Evolutionary conservation across 495 filamentous ascomycete genomes (phyloP), one percentile per base, ranked within the genome.

Genomic region (Schizothecium vesticola): DNA sequence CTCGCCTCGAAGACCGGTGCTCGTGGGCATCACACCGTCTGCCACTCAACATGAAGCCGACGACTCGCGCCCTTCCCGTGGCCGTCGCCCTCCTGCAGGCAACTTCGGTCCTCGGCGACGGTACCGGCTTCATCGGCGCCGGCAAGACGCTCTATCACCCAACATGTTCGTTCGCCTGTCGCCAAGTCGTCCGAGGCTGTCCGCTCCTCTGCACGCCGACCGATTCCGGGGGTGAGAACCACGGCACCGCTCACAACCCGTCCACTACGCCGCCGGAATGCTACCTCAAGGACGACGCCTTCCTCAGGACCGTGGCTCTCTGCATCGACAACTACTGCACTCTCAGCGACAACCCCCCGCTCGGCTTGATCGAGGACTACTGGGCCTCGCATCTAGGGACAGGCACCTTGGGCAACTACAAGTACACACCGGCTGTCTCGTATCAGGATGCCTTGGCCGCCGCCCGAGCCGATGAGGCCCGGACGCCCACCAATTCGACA

Each of bases 321-420:
- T 71, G 70, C 55, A 31, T 71, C 70, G 70, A 71, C 66, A 71
- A 22, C n/a, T 71, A 71, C 70, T 71, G 70, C 55, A 29, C 70
- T 31, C 36, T 66, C 55, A 69, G 70, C 63, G 60, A 63, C 33
- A 71, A 69, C 16, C 70, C 70, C 13, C 9, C 62, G 0, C 33
- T 71, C 25, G 19, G 21, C 31, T 59, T 71, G 51, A 61, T 71
- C 56, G 59, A 69, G 51, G 70, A 71, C 66, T 71, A 71, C 59
- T 71, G 70, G 70, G 62, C 66, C 0, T 71, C 70, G 55, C 70
- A 71, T 26, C 70, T 71, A n/a, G 70, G 66, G 51, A 71, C 70
- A 2, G 70, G 70, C 24, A 71, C 70, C 28, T 28, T 71, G 13
- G 70, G 66, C 43, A 61, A 71, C 66, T 68, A 68, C 67, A 2